Evolutionary conservation across 805 yeast genomes (phyloP).

Genomic region (Nakazawaea ernobii): DNA sequence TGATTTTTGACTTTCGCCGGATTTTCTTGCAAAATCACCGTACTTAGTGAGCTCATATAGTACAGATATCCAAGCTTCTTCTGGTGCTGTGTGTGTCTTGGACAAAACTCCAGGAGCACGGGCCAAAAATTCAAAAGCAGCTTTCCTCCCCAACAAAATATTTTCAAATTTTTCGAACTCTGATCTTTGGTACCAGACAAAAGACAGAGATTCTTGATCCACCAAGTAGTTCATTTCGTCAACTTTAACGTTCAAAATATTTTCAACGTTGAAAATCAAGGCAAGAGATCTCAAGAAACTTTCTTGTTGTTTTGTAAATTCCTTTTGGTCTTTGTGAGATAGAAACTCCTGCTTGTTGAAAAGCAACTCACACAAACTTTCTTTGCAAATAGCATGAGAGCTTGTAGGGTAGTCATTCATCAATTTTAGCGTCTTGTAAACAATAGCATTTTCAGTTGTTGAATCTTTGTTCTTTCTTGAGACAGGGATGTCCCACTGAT

Average conservation of each 20-base stretch:
- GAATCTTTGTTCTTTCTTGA: constrained; percentile 16
- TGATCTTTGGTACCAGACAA: constrained; percentile 30
- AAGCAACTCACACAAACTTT: constrained; percentile 18
- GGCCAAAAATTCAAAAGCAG: constrained; percentile 27
- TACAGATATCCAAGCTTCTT: constrained; percentile 16
- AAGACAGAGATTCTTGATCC: constrained; percentile 11
- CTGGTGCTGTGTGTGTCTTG: not conserved
- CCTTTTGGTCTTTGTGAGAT: constrained; percentile 2
- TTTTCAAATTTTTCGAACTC: constrained; percentile 35
- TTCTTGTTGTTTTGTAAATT: constrained; percentile 10
- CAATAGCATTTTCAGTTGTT: constrained; percentile 33
- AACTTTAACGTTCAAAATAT: constrained; percentile 14
- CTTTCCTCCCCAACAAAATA: constrained; percentile 36
- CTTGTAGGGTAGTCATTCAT: constrained; percentile 31
- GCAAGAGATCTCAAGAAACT: constrained; percentile 15
- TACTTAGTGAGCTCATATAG: constrained; percentile 36
- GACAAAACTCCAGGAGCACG: not conserved
- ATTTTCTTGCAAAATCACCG: constrained; percentile 33
- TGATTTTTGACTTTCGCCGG: constrained; percentile 40
- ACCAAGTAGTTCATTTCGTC: constrained; percentile 1
- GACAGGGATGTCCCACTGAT: constrained; percentile 65
- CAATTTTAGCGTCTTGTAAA: constrained; percentile 48
- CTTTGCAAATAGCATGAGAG: constrained; percentile 16
- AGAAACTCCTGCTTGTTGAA: constrained; percentile 14
- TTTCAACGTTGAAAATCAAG: constrained; percentile 15